Base-by-base conservation (phyloP, 164 flowering plant species). In the Magnolia officinalis region DNA sequence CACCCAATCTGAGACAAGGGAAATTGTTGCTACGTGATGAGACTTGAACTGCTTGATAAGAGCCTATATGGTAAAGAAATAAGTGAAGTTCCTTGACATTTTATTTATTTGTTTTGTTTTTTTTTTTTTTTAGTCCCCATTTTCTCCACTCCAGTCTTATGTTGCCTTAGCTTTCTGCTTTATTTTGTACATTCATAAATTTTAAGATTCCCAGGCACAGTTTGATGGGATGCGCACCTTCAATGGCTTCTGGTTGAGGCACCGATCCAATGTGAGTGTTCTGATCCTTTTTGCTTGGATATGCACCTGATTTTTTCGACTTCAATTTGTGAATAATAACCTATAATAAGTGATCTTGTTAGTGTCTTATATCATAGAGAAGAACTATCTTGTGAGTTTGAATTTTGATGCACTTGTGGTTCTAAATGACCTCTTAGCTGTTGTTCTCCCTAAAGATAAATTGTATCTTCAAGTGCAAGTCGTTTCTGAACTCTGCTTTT, bases 401-500 rank as follows among this genome's bases (percentile, higher is more conserved):
- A 20, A 29, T 37, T 65, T 52, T 70, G 23, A 31, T 4, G 31
- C 51, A 68, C 14, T 50, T 50, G 8, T 23, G 18, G 20, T 24
- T 76, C 67, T 64, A 1, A 23, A 63, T 51, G 58, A 37, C 78
- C 49, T 31, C 7, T 45, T 4, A 37, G 8, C 11, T 24, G 21
- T 45, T 70, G 20, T 20, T 72, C 63, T 75, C 59, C 78, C 50
- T 73, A 55, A 74, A 64, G 11, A 31, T 74, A 61, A 74, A n/a
- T 23, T 73, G 50, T 78, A 52, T 74, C 64, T 63, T 80, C 67
- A 77, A 71, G 49, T 86, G 81, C 89, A 96, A 98, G 95, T 96
- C 98, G 66, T 96, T 89, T 81, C 77, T 96, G 74, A 90, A 96
- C 84, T 94, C 99, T 78, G 97, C 91, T 72, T 96, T 96, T 87